Base-by-base conservation (phyloP, 2,329 filamentous ascomycete genomes). In the Phaeoacremonium minimum region DNA sequence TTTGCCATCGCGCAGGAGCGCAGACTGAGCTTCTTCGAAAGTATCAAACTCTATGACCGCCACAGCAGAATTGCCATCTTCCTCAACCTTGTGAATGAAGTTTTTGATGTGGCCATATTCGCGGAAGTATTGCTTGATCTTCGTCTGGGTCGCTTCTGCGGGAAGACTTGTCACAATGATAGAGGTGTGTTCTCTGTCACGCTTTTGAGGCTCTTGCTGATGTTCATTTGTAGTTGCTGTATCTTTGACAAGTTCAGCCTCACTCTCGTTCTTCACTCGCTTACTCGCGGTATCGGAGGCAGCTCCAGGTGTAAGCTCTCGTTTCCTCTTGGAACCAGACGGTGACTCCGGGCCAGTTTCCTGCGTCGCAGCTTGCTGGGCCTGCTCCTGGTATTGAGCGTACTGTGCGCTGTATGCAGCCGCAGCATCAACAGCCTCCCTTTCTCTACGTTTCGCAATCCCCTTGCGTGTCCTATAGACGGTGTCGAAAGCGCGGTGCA, bases 111-210 rank as follows among this genome's bases (percentile, higher is more conserved):
- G 82, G 11, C 93, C 93, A 50, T 90, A 94, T 44, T 90, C 87
- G 52, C 84, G 83, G 65, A 98, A 97, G 57, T 95, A 97, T 56
- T 95, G 86, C 38, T 85, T 80, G 12, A 97, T 64, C 49, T 83
- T 84, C 11, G 77, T 82, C 51, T 87, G 80, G 1, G 80, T 80
- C 1, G 81, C 76, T 36, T 83, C 76, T 4, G 57, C 50, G 2
- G 93, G 89, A 16, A 98, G 63, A 47, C 89, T 85, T 34, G 77
- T 81, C 4, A 95, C 82, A 36, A 94, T 77, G 32, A 97, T 74
- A 0, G 87, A 90, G 1, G 88, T 84, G 58, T 97, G 85, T 55
- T 98, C 93, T 29, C 93, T 82, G 59, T 98, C 90, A 37, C 93
- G 82, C 58, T 87, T 91, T 18, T 71, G 65, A 56, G 40, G 46